phyloP scores from a whole-genome alignment of 2,329 filamentous ascomycete species.

The Colletotrichum karsti region DNA sequence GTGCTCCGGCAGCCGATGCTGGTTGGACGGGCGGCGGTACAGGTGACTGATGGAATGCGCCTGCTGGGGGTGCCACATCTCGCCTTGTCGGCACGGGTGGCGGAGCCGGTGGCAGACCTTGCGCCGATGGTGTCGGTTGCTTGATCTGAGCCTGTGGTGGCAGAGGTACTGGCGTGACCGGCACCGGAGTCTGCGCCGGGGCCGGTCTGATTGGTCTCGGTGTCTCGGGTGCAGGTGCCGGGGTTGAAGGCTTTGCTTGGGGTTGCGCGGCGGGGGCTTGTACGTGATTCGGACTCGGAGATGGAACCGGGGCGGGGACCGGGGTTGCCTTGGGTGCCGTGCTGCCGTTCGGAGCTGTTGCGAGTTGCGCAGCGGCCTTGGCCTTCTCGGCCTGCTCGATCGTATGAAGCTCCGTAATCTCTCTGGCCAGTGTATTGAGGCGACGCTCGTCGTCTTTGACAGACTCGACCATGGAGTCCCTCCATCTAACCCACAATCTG shows the following conservation, averaged over 20 bases:
- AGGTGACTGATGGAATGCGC: constrained; percentile 18
- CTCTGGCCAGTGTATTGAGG: constrained; percentile 69
- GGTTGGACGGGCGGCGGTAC: constrained; percentile 9
- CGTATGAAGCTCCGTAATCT: constrained; percentile 75
- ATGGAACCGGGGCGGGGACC: constrained; percentile 13
- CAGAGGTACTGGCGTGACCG: constrained; percentile 17
- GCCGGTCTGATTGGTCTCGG: constrained; percentile 27
- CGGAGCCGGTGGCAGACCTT: neutral
- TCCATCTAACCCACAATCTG: constrained; percentile 79
- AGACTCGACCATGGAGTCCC: constrained; percentile 72
- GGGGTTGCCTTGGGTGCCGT: constrained; percentile 5
- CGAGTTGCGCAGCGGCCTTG: constrained; percentile 13
- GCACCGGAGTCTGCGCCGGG: constrained; percentile 30
- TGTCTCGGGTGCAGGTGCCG: constrained; percentile 1
- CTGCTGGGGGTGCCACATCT: constrained; percentile 12
- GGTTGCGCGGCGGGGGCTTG: constrained; percentile 2
- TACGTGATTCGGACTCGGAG: neutral
- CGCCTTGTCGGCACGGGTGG: constrained; percentile 1
- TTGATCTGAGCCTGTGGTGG: constrained; percentile 16
- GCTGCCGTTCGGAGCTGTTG: neutral
- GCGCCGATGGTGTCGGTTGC: neutral
- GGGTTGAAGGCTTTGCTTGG: constrained; percentile 6
- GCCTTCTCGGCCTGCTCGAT: constrained; percentile 35
- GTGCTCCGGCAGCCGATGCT: neutral
- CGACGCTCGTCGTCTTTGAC: constrained; percentile 79